Base-by-base conservation (phyloP, 345 rosid species). In the Dovyalis caffra region DNA sequence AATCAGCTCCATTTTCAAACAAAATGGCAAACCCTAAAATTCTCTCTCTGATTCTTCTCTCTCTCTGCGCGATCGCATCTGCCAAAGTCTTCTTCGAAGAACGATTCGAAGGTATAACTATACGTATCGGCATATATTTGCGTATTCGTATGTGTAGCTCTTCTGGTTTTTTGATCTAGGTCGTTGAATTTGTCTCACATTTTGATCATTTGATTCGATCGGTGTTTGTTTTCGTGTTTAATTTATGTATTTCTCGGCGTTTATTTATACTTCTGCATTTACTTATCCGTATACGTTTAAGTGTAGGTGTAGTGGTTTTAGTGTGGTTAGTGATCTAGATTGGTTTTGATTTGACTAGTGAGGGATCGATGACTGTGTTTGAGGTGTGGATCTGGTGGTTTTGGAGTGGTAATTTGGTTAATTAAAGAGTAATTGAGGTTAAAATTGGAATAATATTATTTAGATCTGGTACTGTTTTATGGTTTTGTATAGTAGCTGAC, bases 51-150 rank as follows among this genome's bases (percentile, higher is more conserved):
- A 64, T 75, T 11, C 77, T 82, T 37, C 63, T 74, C 74, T 84
- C 82, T 21, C 37, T 68, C 31, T 26, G 86, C 0, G 86, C 85
- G 45, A 64, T 88, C 79, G 89, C 89, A 9, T 87, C 90, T 9
- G 91, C 98, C 12, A 68, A 77, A 45, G 94, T 92, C 70, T 86
- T 90, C 85, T 96, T 96, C 82, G 99, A 95, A 78, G 99, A 95
- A 38, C 97, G 90, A 11, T 95, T 93, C 76, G 92, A 90, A 28
- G 98, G 99, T 95, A 88, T 29, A 35, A 9, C 34, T 21, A 75
- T 28, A 26, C 6, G 78, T 26, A 69, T 51, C 8, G 1, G 62
- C 5, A 28, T 32, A n/a, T 6, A 37, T 43, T n/a, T 10, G 8
- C 10, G 32, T 14, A 18, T 32, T n/a, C 20, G 31, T 32, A 26